Percentiles rank a stretch among this genome's conserved stretches.
phyloP scores from a whole-genome alignment of 257 asterid genomes.

The Salvia splendens region DNA sequence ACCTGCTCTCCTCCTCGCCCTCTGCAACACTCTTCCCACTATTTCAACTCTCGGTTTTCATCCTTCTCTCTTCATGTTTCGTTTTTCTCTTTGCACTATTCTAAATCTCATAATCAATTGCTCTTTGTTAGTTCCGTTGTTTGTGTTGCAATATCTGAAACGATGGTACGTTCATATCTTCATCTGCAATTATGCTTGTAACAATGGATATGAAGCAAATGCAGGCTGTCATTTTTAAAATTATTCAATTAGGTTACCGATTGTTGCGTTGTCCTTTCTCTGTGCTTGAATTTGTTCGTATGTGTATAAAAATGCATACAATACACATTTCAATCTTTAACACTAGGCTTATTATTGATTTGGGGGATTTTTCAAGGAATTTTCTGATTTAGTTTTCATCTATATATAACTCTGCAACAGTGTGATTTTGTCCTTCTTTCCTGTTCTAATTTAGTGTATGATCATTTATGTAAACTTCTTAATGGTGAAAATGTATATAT shows the following conservation, averaged over 20 bases:
- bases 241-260: not conserved
- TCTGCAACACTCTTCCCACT: constrained; percentile 45
- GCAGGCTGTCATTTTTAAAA: not conserved
- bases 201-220: not conserved
- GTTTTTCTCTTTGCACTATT: constrained; percentile 21
- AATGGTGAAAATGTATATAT: too few relatives aligned
- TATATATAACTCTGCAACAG: too few relatives aligned
- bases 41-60: constrained; percentile 32
- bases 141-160: not conserved
- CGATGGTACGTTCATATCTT: not conserved
- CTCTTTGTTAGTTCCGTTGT: not conserved
- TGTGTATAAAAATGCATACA: not conserved
- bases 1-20: constrained; percentile 4
- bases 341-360: too few relatives aligned
- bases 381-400: too few relatives aligned
- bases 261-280: not conserved
- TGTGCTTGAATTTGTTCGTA: not conserved
- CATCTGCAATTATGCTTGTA: not conserved
- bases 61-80: constrained; percentile 23
- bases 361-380: too few relatives aligned
- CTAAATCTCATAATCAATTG: constrained; percentile 1
- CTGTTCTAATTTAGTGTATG: too few relatives aligned
- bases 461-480: too few relatives aligned
- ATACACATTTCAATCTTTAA: not conserved
- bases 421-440: too few relatives aligned